These are phyloP conservation scores for Pythium aristosporum DNA, from an alignment of 352 stramenopile genomes.

Conservation along the genomic window DNA sequence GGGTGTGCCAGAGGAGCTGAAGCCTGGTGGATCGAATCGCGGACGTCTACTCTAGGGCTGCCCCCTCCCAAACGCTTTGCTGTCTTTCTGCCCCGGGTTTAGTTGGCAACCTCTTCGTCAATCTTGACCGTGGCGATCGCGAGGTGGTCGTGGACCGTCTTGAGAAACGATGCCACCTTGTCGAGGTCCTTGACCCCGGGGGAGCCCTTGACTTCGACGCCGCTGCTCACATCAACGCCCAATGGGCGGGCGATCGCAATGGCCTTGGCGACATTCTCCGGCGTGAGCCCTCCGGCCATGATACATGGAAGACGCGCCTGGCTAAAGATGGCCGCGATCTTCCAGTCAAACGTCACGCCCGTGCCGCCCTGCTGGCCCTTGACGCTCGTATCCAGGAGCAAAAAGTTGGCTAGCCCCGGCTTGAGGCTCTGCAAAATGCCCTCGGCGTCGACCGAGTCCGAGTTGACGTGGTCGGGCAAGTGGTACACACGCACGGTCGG, in stretches of 20 bases:
- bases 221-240: conserved; percentile 96
- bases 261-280: conserved; percentile 93
- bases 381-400: conserved; percentile 96
- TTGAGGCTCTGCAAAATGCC: conserved; percentile 66
- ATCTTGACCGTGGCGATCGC: conserved; percentile 60
- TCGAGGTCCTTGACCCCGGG: conserved; percentile 65
- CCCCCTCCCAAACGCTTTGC: too few relatives aligned
- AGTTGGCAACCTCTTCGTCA: conserved; percentile 46
- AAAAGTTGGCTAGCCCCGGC: conserved; percentile 71
- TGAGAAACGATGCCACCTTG: conserved; percentile 63
- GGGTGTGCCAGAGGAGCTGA: too few relatives aligned
- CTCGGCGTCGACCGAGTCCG: conserved; percentile 73
- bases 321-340: conserved; percentile 90
- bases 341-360: conserved; percentile 96
- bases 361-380: conserved; percentile 93
- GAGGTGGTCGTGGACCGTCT: conserved; percentile 60
- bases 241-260: conserved; percentile 80
- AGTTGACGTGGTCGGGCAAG: conserved; percentile 83
- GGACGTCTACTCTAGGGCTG: too few relatives aligned
- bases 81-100: conserved; percentile 1
- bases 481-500: conserved; percentile 94
- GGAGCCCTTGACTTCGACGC: conserved; percentile 88
- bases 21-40: too few relatives aligned
- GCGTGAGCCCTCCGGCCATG: conserved; percentile 94
- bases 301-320: conserved; percentile 92